Conservation (phyloP, 2,329 filamentous ascomycete species). For the Ampelomyces quisqualis region DNA sequence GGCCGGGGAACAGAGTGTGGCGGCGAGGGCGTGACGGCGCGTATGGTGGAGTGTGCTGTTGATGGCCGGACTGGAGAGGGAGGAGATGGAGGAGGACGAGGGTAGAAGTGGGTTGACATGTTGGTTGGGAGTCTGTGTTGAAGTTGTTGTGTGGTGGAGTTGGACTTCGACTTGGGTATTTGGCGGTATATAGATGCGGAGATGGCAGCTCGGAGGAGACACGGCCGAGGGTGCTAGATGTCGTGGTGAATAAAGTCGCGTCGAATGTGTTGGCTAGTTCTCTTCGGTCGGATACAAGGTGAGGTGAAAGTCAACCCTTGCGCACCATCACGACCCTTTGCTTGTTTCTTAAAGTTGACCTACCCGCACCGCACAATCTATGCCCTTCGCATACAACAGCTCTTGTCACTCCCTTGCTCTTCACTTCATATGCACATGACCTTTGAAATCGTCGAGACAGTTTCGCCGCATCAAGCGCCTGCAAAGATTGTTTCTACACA, state of each 20-base stretch:
- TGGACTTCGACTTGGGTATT: too few relatives aligned
- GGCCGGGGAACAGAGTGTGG: constrained; percentile 4
- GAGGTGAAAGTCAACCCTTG: too few relatives aligned
- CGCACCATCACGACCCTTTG: not conserved
- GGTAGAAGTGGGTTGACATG: constrained; percentile 23
- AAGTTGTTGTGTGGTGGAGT: not conserved
- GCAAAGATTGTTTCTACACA: not conserved
- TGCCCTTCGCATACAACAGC: too few relatives aligned
- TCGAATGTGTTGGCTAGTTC: too few relatives aligned
- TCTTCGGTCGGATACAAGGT: not conserved
- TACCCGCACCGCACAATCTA: not conserved
- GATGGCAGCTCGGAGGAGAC: too few relatives aligned
- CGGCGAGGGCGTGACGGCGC: constrained; percentile 32
- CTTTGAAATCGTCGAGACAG: not conserved
- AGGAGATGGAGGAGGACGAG: constrained; percentile 12
- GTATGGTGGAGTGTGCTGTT: constrained; percentile 30
- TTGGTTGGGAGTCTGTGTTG: not conserved
- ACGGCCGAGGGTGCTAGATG: too few relatives aligned
- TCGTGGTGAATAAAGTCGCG: too few relatives aligned
- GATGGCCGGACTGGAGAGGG: constrained; percentile 19
- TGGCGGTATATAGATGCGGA: too few relatives aligned
- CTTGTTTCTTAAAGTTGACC: not conserved
- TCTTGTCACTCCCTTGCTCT: not conserved
- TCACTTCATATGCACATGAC: not conserved
- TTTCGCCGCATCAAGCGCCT: not conserved